Base-by-base conservation (phyloP, 2,329 filamentous ascomycete species). In the Talaromyces sp. region DNA sequence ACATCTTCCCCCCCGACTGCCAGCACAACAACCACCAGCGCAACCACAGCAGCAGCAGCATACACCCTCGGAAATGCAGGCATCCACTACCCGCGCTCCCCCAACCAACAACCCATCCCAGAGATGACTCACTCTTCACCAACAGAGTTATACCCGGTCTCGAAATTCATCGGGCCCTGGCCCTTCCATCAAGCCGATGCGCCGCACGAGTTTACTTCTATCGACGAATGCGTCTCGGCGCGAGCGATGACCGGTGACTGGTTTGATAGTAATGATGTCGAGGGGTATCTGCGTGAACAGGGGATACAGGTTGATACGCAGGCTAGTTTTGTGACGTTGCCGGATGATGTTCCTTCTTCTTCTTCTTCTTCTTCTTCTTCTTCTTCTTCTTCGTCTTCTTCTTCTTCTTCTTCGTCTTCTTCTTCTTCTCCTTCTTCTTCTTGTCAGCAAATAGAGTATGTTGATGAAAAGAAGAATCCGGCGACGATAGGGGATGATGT, bases 221-320 rank as follows among this genome's bases (percentile, higher is more conserved):
- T 68, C 13, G 63, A 71, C 16, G 67, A 72, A 16, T 62, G 71
- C 24, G 60, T 72, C 16, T 66, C 67, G 10, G 66, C 88, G 9
- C 82, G 83, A 0, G 89, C 86, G 0, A 90, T 88, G 68, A 84
- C 89, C 64, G 90, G 90, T 10, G 86, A 90, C 61, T 93, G 90
- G 80, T 90, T 89, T 69, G 90, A 93, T 71, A 77, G 86, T 0
- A 84, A 91, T 63, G 91, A 93, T 72, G 87, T 92, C 0, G 89
- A 94, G 73, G 81, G 84, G 19, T 93, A 92, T 71, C 78, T 95
- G 2, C 84, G 83, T 49, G 82, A 67, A 27, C 72, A 72, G 61
- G 73, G 73, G 10, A 68, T 75, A 16, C 69, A 62, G 35, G 59
- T 74, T 16, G 70, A 74, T 64, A 71, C 69, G 3, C 69, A 70